Evolutionary conservation across 805 yeast genomes (phyloP).

Genomic region (Candida montana): DNA sequence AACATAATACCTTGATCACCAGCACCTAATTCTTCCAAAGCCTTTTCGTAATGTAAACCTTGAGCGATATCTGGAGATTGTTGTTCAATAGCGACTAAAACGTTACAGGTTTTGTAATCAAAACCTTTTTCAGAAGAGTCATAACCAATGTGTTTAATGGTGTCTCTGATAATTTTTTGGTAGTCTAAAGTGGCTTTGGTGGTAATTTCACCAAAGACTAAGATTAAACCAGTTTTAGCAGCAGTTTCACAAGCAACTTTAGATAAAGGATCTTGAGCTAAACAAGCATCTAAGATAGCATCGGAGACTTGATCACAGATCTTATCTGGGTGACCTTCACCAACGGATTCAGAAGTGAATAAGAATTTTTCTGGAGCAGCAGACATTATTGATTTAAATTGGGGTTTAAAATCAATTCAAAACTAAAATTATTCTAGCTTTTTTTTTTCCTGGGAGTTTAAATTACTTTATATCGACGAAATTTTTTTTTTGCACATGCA

Average conservation of each 20-base stretch:
- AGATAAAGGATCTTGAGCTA: conserved; percentile 91
- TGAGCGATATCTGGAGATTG: conserved; percentile 99
- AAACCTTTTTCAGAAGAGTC: conserved; percentile 95
- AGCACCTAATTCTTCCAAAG: conserved; percentile 95
- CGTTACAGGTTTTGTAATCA: conserved; percentile 99
- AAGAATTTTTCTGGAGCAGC: conserved; percentile 41
- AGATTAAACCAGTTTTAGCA: conserved; percentile 97
- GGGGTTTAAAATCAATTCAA: background rate
- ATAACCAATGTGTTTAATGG: conserved; percentile 97
- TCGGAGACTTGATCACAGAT: conserved; percentile 99
- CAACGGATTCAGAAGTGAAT: conserved; percentile 84
- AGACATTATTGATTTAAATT: background rate
- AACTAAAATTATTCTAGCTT: too few species aligned
- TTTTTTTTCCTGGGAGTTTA: background rate
- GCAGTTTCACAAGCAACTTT: conserved; percentile 99
- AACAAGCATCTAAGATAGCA: conserved; percentile 96
- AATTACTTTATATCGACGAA: background rate
- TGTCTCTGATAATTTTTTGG: conserved; percentile 97
- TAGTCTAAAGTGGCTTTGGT: conserved; percentile 92
- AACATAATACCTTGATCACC: conserved; percentile 99
- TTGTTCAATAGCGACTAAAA: conserved; percentile 97
- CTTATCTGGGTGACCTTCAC: conserved; percentile 94
- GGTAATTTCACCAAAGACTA: conserved; percentile 99
- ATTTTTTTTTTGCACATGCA: conserved; percentile 8
- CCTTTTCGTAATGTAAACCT: conserved; percentile 96